Percentiles rank a stretch among this genome's conserved stretches.
Evolutionary conservation across 2,329 filamentous ascomycete genomes (phyloP).

Genomic region (Aspergillus phoenicis): DNA sequence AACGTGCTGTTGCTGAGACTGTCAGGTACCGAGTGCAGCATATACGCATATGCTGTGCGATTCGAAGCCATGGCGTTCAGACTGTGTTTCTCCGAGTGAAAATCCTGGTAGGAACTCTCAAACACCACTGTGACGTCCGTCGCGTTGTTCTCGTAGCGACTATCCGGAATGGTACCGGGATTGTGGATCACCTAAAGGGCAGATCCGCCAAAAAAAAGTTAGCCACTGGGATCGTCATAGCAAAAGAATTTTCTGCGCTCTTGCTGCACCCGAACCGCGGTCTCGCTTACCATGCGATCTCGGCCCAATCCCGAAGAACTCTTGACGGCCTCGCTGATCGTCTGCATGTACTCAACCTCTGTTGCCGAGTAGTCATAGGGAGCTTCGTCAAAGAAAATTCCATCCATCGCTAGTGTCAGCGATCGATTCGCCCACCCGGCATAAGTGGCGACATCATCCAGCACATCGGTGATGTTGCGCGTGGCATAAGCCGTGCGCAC

Average conservation of each 20-base stretch:
- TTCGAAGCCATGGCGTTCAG: not conserved
- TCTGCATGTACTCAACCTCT: constrained; percentile 25
- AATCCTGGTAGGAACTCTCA: constrained; percentile 18
- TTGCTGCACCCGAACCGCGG: not conserved
- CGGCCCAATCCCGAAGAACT: constrained; percentile 8
- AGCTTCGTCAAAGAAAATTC: constrained; percentile 47
- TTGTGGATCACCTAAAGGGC: constrained; percentile 19
- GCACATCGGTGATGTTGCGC: constrained; percentile 34
- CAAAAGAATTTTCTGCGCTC: not conserved
- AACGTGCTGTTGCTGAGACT: constrained; percentile 10
- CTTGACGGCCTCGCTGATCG: constrained; percentile 22
- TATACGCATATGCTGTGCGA: constrained; percentile 13
- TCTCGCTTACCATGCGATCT: constrained; percentile 15
- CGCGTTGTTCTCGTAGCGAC: constrained; percentile 5
- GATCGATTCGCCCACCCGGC: constrained; percentile 36
- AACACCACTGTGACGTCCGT: constrained; percentile 19
- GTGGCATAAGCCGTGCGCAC: constrained; percentile 41
- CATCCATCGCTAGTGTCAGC: constrained; percentile 34
- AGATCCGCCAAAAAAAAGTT: not conserved
- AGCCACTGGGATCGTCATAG: not conserved
- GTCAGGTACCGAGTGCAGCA: constrained; percentile 16
- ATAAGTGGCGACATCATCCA: constrained; percentile 41
- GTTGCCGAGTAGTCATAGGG: constrained; percentile 25
- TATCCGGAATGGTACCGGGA: constrained; percentile 19
- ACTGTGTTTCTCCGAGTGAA: not conserved